A percentile compares a stretch with the other conserved stretches of the same genome.
Evolutionary conservation across 106 monocot genomes (phyloP).

Genomic region (Triglochin maritima): DNA sequence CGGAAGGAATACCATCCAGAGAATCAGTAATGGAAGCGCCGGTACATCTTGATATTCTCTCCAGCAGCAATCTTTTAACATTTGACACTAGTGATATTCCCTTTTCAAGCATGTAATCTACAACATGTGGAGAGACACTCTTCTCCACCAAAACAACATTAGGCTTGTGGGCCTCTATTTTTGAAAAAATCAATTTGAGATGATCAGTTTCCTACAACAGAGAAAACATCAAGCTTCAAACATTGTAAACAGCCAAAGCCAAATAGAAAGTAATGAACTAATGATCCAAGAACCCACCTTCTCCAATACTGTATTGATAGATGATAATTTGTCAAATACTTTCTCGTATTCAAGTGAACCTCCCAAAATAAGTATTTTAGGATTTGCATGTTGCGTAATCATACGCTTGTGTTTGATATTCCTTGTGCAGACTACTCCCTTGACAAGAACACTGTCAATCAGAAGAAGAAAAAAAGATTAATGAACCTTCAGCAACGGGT

Average conservation of each 20-base stretch:
- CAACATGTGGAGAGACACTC: constrained; percentile 78
- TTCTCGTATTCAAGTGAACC: constrained; percentile 80
- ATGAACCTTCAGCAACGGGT: not conserved
- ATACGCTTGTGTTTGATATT: constrained; percentile 88
- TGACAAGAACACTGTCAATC: constrained; percentile 46
- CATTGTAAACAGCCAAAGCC: too few species aligned
- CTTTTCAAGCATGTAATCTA: constrained; percentile 66
- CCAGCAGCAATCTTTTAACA: constrained; percentile 66
- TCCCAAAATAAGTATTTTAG: constrained; percentile 66
- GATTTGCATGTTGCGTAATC: constrained; percentile 70
- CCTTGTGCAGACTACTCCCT: constrained; percentile 87
- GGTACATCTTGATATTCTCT: constrained; percentile 77
- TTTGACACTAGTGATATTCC: constrained; percentile 92
- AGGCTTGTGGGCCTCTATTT: constrained; percentile 63
- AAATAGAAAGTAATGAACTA: not conserved
- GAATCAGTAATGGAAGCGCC: constrained; percentile 66
- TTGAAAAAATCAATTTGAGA: constrained; percentile 42
- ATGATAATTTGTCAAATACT: constrained; percentile 62
- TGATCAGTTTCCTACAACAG: constrained; percentile 60
- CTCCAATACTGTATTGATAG: constrained; percentile 57
- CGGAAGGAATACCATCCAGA: constrained; percentile 43
- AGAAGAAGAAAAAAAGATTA: not conserved
- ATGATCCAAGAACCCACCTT: constrained; percentile 32
- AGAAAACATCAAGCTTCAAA: not conserved
- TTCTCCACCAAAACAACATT: constrained; percentile 89